These are phyloP conservation scores for Stellera chamaejasme DNA, from an alignment of 345 rosid genomes.

Conservation along the genomic window DNA sequence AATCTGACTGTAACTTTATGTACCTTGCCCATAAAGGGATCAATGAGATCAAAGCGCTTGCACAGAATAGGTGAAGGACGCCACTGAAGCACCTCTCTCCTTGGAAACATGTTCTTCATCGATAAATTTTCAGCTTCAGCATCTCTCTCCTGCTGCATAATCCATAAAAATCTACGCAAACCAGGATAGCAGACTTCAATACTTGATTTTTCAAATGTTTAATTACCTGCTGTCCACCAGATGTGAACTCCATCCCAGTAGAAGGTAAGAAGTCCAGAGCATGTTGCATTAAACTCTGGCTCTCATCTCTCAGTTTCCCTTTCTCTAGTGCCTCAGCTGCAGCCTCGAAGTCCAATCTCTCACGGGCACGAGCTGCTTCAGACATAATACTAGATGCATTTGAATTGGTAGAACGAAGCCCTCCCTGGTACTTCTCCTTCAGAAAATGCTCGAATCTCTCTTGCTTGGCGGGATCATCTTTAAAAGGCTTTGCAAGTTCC, in stretches of 20 bases:
- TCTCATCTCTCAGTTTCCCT: conserved; percentile 46
- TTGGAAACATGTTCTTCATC: conserved; percentile 46
- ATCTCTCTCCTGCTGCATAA: conserved; percentile 45
- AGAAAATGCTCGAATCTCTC: conserved; percentile 90
- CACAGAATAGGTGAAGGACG: conserved; percentile 81
- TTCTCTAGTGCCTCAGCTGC: conserved; percentile 88
- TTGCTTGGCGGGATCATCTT: conserved; percentile 81
- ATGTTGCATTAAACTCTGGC: conserved; percentile 28
- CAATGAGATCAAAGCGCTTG: conserved; percentile 96
- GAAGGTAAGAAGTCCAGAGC: conserved; percentile 38
- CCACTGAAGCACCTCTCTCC: conserved; percentile 91
- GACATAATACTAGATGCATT: conserved; percentile 56
- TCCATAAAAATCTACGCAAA: conserved; percentile 14
- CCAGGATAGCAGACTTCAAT: conserved; percentile 12
- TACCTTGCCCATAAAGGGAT: conserved; percentile 97
- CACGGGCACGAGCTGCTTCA: conserved; percentile 89
- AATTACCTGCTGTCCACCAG: conserved; percentile 71
- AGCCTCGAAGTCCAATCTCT: conserved; percentile 93
- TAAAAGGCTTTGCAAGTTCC: conserved; percentile 68
- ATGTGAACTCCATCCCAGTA: conserved; percentile 66
- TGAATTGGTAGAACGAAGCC: conserved; percentile 58
- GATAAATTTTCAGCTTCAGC: conserved; percentile 37
- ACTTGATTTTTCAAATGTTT: conserved; percentile 8
- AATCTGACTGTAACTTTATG: too few species aligned
- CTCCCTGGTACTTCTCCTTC: conserved; percentile 87